Conservation (phyloP, 1,139 yeast species). For the Lodderomyces orthopsilosis region DNA sequence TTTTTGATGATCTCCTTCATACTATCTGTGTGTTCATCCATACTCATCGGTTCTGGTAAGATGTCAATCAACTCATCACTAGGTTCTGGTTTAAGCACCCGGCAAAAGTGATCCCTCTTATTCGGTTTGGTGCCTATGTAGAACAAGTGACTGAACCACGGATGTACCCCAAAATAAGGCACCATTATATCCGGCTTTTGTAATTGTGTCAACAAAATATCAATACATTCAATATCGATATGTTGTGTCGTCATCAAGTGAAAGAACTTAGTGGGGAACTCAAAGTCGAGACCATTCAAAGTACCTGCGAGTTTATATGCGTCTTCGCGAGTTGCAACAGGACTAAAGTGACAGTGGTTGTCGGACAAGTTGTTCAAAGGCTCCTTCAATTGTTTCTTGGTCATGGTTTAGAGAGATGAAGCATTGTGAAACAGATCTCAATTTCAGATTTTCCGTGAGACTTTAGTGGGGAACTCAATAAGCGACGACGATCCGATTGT, state of each 20-base stretch:
- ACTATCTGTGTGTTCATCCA: constrained; percentile 35
- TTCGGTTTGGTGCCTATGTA: constrained; percentile 18
- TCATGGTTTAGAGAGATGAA: background rate
- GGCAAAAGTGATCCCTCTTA: constrained; percentile 52
- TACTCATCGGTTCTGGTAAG: constrained; percentile 61
- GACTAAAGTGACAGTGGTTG: constrained; percentile 23
- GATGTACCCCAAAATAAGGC: constrained; percentile 83
- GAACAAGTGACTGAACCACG: constrained; percentile 80
- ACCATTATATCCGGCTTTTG: constrained; percentile 28
- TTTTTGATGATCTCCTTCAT: constrained; percentile 23
- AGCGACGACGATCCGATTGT: no score
- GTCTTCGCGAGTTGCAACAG: constrained; percentile 14
- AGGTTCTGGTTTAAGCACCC: constrained; percentile 47
- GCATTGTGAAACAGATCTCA: background rate
- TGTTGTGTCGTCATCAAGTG: constrained; percentile 60
- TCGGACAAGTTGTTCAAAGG: constrained; percentile 12
- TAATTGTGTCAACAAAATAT: constrained; percentile 25
- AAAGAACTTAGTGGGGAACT: constrained; percentile 13
- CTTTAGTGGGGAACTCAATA: background rate
- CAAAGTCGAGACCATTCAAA: constrained; percentile 9
- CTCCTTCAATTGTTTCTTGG: constrained; percentile 1
- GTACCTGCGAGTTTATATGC: constrained; percentile 11
- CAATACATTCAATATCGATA: constrained; percentile 42
- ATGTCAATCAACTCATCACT: constrained; percentile 38
- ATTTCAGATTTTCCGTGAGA: no score